Evolutionary conservation across 2,329 filamentous ascomycete genomes (phyloP).

Genomic region (Microsporum canis): DNA sequence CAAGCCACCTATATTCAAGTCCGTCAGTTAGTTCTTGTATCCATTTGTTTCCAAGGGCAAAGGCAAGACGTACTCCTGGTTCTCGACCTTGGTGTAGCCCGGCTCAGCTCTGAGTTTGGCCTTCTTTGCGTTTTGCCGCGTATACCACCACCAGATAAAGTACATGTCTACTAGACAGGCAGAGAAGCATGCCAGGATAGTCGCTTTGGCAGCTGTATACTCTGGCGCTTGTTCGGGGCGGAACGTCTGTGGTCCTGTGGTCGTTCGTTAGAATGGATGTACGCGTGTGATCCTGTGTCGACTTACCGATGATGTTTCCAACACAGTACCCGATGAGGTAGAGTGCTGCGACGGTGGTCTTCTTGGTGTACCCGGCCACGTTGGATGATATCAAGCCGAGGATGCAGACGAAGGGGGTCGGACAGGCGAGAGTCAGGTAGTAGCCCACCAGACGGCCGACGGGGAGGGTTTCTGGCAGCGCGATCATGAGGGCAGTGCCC

Average conservation of each 20-base stretch:
- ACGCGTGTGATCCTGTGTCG: neutral
- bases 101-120: constrained; percentile 40
- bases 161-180: constrained; percentile 39
- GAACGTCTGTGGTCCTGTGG: constrained; percentile 43
- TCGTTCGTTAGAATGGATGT: neutral
- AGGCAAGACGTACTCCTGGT: constrained; percentile 47
- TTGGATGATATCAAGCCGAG: constrained; percentile 54
- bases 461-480: constrained; percentile 47
- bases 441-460: constrained; percentile 52
- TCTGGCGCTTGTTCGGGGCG: constrained; percentile 41
- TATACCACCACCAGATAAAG: constrained; percentile 55
- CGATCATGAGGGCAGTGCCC: constrained; percentile 54
- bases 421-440: constrained; percentile 51
- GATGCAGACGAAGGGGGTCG: constrained; percentile 53
- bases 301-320: constrained; percentile 46
- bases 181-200: constrained; percentile 20
- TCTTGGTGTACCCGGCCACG: constrained; percentile 44
- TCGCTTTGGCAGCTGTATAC: constrained; percentile 25
- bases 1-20: constrained; percentile 36
- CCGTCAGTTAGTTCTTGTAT: neutral
- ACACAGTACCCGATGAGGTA: constrained; percentile 39
- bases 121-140: constrained; percentile 49
- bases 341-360: constrained; percentile 41
- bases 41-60: neutral
- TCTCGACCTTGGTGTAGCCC: constrained; percentile 50